These are phyloP conservation scores for Erodium maritimum DNA, from an alignment of 345 rosid species.

Conservation along the genomic window DNA sequence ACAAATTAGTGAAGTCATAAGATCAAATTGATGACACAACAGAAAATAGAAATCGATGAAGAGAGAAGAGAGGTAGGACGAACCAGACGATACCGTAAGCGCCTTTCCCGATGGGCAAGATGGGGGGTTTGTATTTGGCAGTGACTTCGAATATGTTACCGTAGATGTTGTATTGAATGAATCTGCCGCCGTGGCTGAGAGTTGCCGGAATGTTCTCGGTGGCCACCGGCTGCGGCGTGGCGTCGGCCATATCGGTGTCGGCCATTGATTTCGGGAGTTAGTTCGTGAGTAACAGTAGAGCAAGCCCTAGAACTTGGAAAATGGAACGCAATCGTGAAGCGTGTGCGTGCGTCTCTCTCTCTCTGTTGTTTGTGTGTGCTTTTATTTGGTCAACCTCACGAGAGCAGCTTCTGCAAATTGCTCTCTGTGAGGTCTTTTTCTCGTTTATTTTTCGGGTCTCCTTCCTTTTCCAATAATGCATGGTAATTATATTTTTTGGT, in stretches of 20 bases:
- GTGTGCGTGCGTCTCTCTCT: too few species aligned
- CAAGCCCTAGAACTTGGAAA: too few species aligned
- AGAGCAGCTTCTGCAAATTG: too few species aligned
- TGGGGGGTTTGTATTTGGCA: conserved; percentile 92
- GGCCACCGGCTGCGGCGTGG: conserved; percentile 18
- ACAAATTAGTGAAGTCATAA: neutral
- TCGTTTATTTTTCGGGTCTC: too few species aligned
- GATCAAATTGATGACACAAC: neutral
- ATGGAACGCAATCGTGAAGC: too few species aligned
- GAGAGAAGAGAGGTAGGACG: conserved; percentile 6
- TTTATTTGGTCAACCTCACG: too few species aligned
- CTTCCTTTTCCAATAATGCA: too few species aligned
- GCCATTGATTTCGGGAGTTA: conserved; percentile 6
- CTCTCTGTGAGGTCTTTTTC: too few species aligned
- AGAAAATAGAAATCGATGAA: neutral
- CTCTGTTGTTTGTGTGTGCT: too few species aligned
- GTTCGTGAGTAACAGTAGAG: too few species aligned
- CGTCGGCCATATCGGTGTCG: conserved; percentile 83
- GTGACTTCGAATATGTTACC: conserved; percentile 98
- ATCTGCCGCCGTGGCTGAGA: conserved; percentile 84
- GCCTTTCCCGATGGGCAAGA: conserved; percentile 98
- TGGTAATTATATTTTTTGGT: too few species aligned
- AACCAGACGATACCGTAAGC: conserved; percentile 99
- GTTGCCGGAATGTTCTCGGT: conserved; percentile 75
- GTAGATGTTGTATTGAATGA: conserved; percentile 91